Base-by-base conservation (phyloP, 331 rosid species). In the Cydonia oblonga region DNA sequence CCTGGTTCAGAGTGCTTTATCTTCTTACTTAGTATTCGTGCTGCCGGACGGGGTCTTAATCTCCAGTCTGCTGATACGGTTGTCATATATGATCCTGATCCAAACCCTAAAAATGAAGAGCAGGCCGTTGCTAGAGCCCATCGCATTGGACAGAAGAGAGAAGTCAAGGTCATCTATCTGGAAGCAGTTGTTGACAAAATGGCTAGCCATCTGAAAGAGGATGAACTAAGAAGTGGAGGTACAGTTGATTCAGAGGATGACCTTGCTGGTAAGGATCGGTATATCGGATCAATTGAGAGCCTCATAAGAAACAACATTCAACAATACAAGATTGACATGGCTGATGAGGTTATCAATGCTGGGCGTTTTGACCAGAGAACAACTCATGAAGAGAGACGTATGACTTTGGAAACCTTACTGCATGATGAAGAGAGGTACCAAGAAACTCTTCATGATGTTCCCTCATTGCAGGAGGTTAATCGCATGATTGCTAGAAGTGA, bases 61-160 rank as follows among this genome's bases (percentile, higher is more conserved):
- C 99, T 95, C 78, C 99, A 95, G 82, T 80, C 99, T 74, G 99
- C 99, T 54, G 99, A 95, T 82, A 95, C 99, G 3, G 99, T 95
- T 77, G 84, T 95, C 81, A 95, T 95, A 64, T 95, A 95, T 76
- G 99, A 95, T 83, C 99, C 99, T 75, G 99, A 95, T 81, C 99
- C 99, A 40, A 95, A 95, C 76, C 99, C 99, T 23, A 95, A 95
- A 84, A 95, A 95, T 77, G 99, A 95, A 83, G 99, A 95, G 82
- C 99, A 95, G 82, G 99, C 99, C 72, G 99, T 95, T 71, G 99
- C 99, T 32, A 90, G 99, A 75, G 99, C 99, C 79, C 99, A 95
- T 73, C 97, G 99, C 9, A 95, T 95, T 81, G 99, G 99, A 76
- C 99, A 95, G 82, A 91, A 69, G 72, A 84, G 99, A 81, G 97